Evolutionary conservation across 2,329 filamentous ascomycete genomes (phyloP).

Genomic region (Escovopsis sp.): DNA sequence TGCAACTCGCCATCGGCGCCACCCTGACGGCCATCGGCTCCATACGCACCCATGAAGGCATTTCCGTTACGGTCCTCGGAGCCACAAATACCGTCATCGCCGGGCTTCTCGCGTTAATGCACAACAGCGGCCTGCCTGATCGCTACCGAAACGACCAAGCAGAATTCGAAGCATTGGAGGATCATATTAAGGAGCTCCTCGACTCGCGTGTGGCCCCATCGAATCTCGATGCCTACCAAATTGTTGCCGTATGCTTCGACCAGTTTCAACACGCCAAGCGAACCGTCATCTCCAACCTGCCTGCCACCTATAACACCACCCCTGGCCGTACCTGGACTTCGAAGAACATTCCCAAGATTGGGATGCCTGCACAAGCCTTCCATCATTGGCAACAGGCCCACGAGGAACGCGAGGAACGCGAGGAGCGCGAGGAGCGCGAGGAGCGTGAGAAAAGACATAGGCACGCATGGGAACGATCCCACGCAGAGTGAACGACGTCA

Average conservation of each 20-base stretch:
- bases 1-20: slow-evolving; percentile 34
- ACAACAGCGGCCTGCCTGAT: slow-evolving; percentile 39
- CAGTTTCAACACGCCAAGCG: slow-evolving; percentile 30
- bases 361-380: background rate
- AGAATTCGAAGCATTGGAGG: slow-evolving; percentile 35
- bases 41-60: slow-evolving; percentile 20
- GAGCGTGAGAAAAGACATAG: no score
- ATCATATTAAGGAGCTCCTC: slow-evolving; percentile 34
- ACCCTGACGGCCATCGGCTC: slow-evolving; percentile 35
- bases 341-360: background rate
- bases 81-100: slow-evolving; percentile 35
- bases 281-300: slow-evolving; percentile 32
- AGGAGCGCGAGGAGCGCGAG: no score
- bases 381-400: no score
- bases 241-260: slow-evolving; percentile 32
- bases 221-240: slow-evolving; percentile 28
- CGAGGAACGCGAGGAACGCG: no score
- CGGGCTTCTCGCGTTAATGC: slow-evolving; percentile 34
- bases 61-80: slow-evolving; percentile 33
- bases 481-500: no score
- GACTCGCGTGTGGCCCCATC: slow-evolving; percentile 31
- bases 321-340: background rate
- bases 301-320: slow-evolving; percentile 24
- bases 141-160: slow-evolving; percentile 34
- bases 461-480: no score